Evolutionary conservation across 2,329 filamentous ascomycete species (phyloP).

Genomic region (Calycina marina): DNA sequence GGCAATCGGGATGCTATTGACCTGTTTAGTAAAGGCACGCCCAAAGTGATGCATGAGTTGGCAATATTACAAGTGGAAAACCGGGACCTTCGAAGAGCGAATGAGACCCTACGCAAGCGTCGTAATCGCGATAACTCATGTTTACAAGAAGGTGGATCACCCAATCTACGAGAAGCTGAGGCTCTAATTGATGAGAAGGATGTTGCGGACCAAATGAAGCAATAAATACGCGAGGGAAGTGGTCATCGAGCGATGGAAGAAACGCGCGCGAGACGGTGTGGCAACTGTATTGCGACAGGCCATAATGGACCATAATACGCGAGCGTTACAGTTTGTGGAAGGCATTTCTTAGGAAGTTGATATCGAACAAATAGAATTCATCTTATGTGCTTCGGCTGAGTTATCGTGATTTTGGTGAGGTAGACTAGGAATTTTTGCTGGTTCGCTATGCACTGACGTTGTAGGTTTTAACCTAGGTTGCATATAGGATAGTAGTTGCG

Average conservation of each 20-base stretch:
- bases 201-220: background rate
- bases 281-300: background rate
- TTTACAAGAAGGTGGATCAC: background rate
- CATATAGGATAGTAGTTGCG: background rate
- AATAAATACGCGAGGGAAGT: background rate
- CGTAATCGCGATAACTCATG: background rate
- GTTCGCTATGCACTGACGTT: background rate
- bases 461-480: background rate
- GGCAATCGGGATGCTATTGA: background rate
- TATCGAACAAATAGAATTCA: background rate
- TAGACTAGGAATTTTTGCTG: no score
- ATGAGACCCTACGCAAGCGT: conserved; percentile 2
- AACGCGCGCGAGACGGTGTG: background rate
- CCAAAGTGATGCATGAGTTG: conserved; percentile 1
- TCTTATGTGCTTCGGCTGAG: background rate
- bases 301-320: no score
- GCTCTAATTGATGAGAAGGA: background rate
- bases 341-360: no score
- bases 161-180: background rate
- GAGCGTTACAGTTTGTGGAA: background rate
- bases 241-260: background rate
- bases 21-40: background rate
- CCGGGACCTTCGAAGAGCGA: conserved; percentile 1
- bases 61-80: conserved; percentile 1
- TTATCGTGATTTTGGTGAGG: background rate